Evolutionary conservation across 2,329 filamentous ascomycete species (phyloP).

Genomic region (Teratosphaeria zuluensis): DNA sequence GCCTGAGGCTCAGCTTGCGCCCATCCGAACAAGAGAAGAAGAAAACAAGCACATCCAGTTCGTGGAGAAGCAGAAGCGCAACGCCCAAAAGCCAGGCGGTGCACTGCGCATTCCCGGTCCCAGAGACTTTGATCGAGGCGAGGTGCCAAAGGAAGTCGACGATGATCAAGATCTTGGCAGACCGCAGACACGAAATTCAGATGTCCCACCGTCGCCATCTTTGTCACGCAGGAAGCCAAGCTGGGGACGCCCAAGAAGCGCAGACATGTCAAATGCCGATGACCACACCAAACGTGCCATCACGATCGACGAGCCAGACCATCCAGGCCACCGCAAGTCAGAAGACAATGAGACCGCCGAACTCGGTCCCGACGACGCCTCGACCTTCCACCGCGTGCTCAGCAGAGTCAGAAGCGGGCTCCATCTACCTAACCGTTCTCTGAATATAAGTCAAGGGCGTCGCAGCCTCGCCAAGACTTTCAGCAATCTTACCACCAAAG

Average conservation of each 20-base stretch:
- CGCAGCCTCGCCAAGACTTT: slow-evolving; percentile 40
- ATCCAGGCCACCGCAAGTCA: slow-evolving; percentile 24
- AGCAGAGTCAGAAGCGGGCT: slow-evolving; percentile 5
- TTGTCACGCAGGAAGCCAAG: not conserved
- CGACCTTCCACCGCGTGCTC: slow-evolving; percentile 2
- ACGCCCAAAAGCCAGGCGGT: slow-evolving; percentile 51
- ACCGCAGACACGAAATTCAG: slow-evolving; percentile 19
- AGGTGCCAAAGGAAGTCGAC: slow-evolving; percentile 54
- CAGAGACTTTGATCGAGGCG: slow-evolving; percentile 75
- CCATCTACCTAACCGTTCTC: slow-evolving; percentile 1
- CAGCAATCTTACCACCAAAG: slow-evolving; percentile 45
- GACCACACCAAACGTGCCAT: slow-evolving; percentile 45
- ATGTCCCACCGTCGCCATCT: not conserved
- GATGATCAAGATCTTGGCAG: slow-evolving; percentile 28
- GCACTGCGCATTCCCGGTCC: slow-evolving; percentile 85
- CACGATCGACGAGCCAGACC: slow-evolving; percentile 56
- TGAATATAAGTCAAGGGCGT: not conserved
- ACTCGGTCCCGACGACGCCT: slow-evolving; percentile 4
- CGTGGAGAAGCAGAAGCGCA: slow-evolving; percentile 69
- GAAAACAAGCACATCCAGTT: slow-evolving; percentile 69
- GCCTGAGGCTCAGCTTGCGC: slow-evolving; percentile 33
- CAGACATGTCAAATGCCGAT: slow-evolving; percentile 22
- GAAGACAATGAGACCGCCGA: slow-evolving; percentile 5
- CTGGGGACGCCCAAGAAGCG: not conserved
- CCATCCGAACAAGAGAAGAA: slow-evolving; percentile 42